Base-by-base conservation (phyloP, 208 protist species). In the Blastocrithidia nonstop region DNA sequence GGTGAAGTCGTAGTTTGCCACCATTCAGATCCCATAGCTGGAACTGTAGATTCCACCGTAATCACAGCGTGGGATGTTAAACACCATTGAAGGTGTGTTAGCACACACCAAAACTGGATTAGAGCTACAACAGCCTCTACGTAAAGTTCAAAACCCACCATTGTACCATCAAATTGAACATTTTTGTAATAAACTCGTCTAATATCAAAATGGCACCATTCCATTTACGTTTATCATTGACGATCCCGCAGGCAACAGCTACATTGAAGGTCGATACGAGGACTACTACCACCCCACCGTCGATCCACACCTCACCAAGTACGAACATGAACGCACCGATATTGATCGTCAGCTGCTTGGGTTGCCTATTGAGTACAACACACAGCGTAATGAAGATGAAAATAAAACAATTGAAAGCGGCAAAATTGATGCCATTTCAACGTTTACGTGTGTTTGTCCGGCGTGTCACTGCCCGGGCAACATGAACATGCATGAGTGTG, bases 81-180 rank as follows among this genome's bases (percentile, higher is more conserved):
- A 93, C 39, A 97, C 94, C 4, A 69, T 97, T 15, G 92, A 97
- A 59, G 94, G 93, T 25, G 67, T 97, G 17, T 47, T 97, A 23
- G 61, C 73, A 49, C 78, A 87, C 50, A 82, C 81, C 1, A 70
- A 79, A 26, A 62, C 66, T 11, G 84, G 79, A 1, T 62, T 93
- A 20, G 54, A 84, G 38, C 53, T 80, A 8, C 67, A 85, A 52
- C 76, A 91, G 60, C 63, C 78, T 0, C 54, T 85, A 29, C 75
- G 84, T 5, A 70, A 66, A 32, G 66, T 81, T 17, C 50, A 89
- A 57, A 51, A 88, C 31, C 75, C 78, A 6, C 76, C 88, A 42
- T 48, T 89, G 21, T 74, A 84, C 50, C 66, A 84, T 32, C 66
- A 89, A 57, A 81, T 93, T 33, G 70, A 77, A 31, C 33, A 32